Evolutionary conservation across 2,329 filamentous ascomycete species (phyloP).

Genomic region (Chaetothyriales sp.): DNA sequence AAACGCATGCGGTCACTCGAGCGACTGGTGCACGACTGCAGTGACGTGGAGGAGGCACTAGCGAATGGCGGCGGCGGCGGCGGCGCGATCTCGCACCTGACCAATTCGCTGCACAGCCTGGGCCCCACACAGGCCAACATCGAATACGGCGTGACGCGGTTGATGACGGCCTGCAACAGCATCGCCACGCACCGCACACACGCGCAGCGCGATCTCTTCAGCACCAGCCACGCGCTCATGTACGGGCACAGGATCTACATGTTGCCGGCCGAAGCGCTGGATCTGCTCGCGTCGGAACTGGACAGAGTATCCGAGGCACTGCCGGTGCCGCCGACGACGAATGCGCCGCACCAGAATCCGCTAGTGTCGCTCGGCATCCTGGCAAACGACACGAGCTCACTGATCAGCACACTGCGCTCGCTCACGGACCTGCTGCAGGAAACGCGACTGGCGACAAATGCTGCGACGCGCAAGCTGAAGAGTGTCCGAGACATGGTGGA

Average conservation of each 20-base stretch:
- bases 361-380: conserved; percentile 55
- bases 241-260: conserved; percentile 29
- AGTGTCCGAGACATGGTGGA: conserved; percentile 73
- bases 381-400: conserved; percentile 56
- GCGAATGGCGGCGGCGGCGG: conserved; percentile 35
- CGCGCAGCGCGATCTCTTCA: conserved; percentile 47
- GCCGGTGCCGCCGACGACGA: conserved; percentile 24
- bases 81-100: conserved; percentile 39
- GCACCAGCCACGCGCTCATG: conserved; percentile 44
- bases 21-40: conserved; percentile 35
- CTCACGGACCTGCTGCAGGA: conserved; percentile 89
- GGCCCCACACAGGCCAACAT: conserved; percentile 40
- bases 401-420: conserved; percentile 69
- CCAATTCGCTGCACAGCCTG: conserved; percentile 39
- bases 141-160: conserved; percentile 42
- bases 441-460: conserved; percentile 74
- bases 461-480: conserved; percentile 64
- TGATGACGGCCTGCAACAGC: conserved; percentile 45
- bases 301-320: conserved; percentile 39
- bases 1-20: conserved; percentile 43
- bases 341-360: conserved; percentile 29
- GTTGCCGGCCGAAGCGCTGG: conserved; percentile 40
- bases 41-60: conserved; percentile 16
- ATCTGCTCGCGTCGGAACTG: conserved; percentile 44
- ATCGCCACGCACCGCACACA: conserved; percentile 46